phyloP scores from a whole-genome alignment of 2,329 filamentous ascomycete species.

The Tolypocladium tropicale region DNA sequence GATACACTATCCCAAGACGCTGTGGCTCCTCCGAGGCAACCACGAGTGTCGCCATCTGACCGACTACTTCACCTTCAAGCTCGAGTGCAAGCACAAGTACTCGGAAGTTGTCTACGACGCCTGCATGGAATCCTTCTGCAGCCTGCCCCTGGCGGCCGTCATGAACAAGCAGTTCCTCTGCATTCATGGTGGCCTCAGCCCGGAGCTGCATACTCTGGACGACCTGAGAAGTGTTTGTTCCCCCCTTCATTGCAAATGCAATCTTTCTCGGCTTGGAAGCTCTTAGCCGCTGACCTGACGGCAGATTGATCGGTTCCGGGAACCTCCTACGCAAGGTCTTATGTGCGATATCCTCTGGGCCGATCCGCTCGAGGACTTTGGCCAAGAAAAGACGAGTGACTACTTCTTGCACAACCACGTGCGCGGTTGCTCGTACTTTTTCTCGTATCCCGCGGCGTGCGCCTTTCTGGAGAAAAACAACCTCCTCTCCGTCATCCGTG shows the following conservation, averaged over 20 bases:
- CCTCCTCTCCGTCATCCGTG: conserved; percentile 88
- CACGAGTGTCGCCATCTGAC: conserved; percentile 98
- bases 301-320: conserved; percentile 92
- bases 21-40: conserved; percentile 95
- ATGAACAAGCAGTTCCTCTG: conserved; percentile 99
- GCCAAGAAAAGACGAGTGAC: conserved; percentile 95
- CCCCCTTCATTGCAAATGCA: too few species aligned
- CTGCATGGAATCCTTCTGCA: conserved; percentile 97
- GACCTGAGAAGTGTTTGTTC: conserved; percentile 72
- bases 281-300: neutral
- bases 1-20: conserved; percentile 96
- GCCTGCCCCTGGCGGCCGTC: conserved; percentile 82
- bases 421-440: conserved; percentile 97
- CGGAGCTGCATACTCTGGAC: conserved; percentile 90
- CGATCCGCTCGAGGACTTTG: conserved; percentile 95
- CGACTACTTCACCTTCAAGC: conserved; percentile 99
- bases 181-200: conserved; percentile 93
- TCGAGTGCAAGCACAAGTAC: conserved; percentile 99
- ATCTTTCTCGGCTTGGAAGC: neutral
- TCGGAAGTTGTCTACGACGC: conserved; percentile 93
- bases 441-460: conserved; percentile 94
- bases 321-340: conserved; percentile 91
- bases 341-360: conserved; percentile 99
- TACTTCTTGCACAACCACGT: conserved; percentile 98
- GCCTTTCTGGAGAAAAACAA: conserved; percentile 99